Evolutionary conservation across 2,329 filamentous ascomycete species (phyloP), one percentile per base, ranked within the genome.

Genomic region (Ploettnerulaceae sp.): DNA sequence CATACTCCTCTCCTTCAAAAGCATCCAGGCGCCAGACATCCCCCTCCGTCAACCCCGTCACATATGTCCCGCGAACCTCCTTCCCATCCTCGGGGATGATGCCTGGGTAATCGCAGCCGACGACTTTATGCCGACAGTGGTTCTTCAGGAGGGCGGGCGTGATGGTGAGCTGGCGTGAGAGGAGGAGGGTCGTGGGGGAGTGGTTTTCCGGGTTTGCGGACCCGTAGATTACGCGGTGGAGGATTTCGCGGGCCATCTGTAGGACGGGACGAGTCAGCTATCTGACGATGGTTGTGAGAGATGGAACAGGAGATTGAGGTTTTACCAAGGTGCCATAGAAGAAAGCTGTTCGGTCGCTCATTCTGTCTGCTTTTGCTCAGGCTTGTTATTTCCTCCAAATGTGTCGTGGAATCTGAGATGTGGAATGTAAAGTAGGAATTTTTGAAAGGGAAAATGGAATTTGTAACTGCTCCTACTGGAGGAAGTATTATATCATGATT

Each of bases 1-100:
- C 67, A 61, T 95, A 95, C 63, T 93, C 79, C 5, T 55, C 53
- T 1, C 91, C 91, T 64, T 97, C 91, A 61, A 95, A 97, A 3
- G 72, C 67, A 61, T 96, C 89, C 2, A 97, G 73, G 22, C 84
- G 81, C 55, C 71, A 68, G 42, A 96, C 71, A 59, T 96, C 89
- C 18, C 77, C 81, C 28, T 83, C 77, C 0, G 86, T 94, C 33
- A 97, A 69, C 0, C 90, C 90, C 0, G 80, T 81, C 0, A 89
- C 87, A 42, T 85, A 79, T 18, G 84, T 82, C 3, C 91, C 91
- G 2, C 84, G 78, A 1, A 95, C 88, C 4, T 70, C 71, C 45
- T 78, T 71, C 3, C 70, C 70, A 3, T 65, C 38, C 48, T 78
- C 71, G 4, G 77, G 70, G 1, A 85, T 69, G 42, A 96, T 83